A percentile compares a stretch with the other conserved stretches of the same genome.
phyloP scores from a whole-genome alignment of 352 stramenopile species.

The Phytophthora pinifolia region DNA sequence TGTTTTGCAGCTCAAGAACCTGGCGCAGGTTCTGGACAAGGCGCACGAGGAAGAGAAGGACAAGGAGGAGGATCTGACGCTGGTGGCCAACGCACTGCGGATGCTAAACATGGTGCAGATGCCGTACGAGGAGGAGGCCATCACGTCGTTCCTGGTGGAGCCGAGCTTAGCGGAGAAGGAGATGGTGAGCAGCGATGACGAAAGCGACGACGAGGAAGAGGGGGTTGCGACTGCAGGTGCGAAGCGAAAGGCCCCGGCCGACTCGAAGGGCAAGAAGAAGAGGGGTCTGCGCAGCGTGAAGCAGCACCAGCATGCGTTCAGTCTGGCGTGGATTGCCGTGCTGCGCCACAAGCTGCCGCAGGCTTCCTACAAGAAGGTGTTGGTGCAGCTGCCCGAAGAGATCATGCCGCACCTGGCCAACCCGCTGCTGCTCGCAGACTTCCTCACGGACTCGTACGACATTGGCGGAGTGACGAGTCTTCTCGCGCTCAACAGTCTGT shows the following conservation, averaged over 20 bases:
- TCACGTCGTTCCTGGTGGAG: constrained; percentile 71
- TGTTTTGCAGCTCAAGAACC: constrained; percentile 51
- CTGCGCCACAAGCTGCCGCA: constrained; percentile 73
- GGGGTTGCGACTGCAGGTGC: constrained; percentile 20
- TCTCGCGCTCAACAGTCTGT: constrained; percentile 95
- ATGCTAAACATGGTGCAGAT: constrained; percentile 78
- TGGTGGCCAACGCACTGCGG: constrained; percentile 69
- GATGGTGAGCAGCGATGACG: constrained; percentile 45
- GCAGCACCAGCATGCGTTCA: constrained; percentile 78
- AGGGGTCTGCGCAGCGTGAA: constrained; percentile 65
- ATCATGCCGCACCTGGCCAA: constrained; percentile 93
- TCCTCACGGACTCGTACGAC: constrained; percentile 95
- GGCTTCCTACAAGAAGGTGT: constrained; percentile 88
- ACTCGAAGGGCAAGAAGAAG: constrained; percentile 31
- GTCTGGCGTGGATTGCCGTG: constrained; percentile 76
- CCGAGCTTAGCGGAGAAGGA: constrained; percentile 37
- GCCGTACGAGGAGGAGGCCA: constrained; percentile 57
- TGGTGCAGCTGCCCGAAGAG: constrained; percentile 91
- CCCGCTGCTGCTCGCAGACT: constrained; percentile 95
- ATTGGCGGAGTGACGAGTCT: constrained; percentile 90
- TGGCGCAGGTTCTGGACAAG: constrained; percentile 63
- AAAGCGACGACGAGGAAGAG: constrained; percentile 45
- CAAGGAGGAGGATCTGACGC: constrained; percentile 41
- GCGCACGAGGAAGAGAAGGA: constrained; percentile 38
- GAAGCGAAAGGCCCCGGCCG: constrained; percentile 55